Conservation (phyloP, 495 filamentous ascomycete genomes). For the Penicillium argentinense region DNA sequence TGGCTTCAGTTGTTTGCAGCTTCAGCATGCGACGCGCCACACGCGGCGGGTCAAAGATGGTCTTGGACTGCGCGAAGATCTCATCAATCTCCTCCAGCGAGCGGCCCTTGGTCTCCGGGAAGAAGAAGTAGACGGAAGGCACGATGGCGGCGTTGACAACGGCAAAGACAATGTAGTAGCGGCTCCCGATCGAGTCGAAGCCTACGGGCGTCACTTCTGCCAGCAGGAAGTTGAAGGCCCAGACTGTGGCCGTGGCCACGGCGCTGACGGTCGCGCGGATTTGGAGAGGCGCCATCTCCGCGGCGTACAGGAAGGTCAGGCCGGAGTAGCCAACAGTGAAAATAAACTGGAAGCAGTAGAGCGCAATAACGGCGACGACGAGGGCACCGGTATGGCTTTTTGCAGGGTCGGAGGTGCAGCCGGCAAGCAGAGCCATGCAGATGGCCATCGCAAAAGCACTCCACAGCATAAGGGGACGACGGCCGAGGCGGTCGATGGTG, state of each 20-base stretch:
- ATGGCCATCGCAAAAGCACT: constrained; percentile 55
- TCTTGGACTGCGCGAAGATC: constrained; percentile 51
- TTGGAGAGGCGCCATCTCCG: constrained; percentile 67
- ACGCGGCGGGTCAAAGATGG: constrained; percentile 28
- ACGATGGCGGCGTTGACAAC: constrained; percentile 47
- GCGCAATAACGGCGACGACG: constrained; percentile 40
- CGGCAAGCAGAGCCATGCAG: constrained; percentile 58
- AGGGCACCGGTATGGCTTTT: constrained; percentile 34
- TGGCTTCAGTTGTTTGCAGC: constrained; percentile 5
- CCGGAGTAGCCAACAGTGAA: constrained; percentile 61
- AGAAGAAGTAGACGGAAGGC: constrained; percentile 55
- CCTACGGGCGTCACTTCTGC: constrained; percentile 46
- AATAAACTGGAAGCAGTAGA: constrained; percentile 44
- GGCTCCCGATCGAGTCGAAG: constrained; percentile 42
- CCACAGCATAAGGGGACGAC: constrained; percentile 63
- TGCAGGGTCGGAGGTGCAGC: constrained; percentile 40
- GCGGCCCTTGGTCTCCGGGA: constrained; percentile 56
- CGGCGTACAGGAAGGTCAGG: constrained; percentile 62
- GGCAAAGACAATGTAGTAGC: constrained; percentile 52
- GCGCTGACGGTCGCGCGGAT: constrained; percentile 67
- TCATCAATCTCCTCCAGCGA: constrained; percentile 76
- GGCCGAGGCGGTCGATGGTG: constrained; percentile 72
- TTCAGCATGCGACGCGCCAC: constrained; percentile 24
- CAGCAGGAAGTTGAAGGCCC: constrained; percentile 54
- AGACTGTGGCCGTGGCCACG: constrained; percentile 61